These are phyloP conservation scores for Penicillium aurantiogriseum DNA, from an alignment of 2,329 filamentous ascomycete genomes.

Conservation along the genomic window DNA sequence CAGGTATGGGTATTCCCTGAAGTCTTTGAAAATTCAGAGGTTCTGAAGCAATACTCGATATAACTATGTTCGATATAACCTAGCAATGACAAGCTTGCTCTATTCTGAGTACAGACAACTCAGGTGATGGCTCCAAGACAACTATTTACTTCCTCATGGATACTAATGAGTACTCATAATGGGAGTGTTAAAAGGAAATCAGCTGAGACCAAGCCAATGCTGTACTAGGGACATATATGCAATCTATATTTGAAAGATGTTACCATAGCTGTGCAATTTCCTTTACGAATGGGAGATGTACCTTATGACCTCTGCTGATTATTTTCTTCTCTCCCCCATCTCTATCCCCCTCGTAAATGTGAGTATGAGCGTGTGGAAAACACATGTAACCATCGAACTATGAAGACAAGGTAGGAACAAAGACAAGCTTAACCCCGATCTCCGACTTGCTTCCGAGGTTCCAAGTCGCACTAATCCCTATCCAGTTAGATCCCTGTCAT, in stretches of 20 bases:
- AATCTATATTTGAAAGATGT: not conserved
- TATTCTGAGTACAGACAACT: not conserved
- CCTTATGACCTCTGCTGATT: not conserved
- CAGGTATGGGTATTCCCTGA: not conserved
- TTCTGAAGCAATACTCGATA: not conserved
- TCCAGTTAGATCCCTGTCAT: conserved; percentile 1
- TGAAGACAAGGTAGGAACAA: too few species aligned
- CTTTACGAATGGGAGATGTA: not conserved
- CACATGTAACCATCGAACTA: too few species aligned
- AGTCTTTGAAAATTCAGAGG: not conserved
- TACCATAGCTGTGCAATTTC: not conserved
- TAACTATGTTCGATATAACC: not conserved
- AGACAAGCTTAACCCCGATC: conserved; percentile 5
- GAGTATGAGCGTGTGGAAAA: too few species aligned
- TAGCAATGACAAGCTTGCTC: not conserved
- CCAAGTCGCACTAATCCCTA: not conserved
- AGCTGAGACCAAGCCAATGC: not conserved
- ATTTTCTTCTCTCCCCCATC: too few species aligned
- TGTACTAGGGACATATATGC: not conserved
- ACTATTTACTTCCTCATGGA: not conserved
- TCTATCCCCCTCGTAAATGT: too few species aligned
- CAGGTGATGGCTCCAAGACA: not conserved
- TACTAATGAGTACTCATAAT: not conserved
- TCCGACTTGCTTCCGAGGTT: not conserved
- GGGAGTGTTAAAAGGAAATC: not conserved